Evolutionary conservation across 2,329 filamentous ascomycete genomes (phyloP).

Genomic region (Penicillium sp.): DNA sequence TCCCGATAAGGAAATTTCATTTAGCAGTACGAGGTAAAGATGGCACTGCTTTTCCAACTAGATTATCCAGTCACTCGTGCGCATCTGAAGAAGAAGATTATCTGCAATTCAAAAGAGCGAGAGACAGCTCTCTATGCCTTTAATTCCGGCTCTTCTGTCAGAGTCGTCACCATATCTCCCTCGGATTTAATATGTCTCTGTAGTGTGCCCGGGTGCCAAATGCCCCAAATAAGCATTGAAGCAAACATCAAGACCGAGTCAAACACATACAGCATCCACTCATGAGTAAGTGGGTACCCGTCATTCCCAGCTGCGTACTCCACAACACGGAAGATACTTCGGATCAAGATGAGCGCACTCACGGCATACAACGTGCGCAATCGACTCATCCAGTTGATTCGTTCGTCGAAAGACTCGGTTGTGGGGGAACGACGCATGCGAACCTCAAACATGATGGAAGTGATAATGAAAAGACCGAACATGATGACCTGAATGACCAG

Average conservation of each 20-base stretch:
- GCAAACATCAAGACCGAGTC: slow-evolving; percentile 43
- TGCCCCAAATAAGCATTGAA: slow-evolving; percentile 15
- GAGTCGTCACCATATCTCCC: background rate
- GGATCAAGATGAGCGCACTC: slow-evolving; percentile 41
- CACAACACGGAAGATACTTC: slow-evolving; percentile 51
- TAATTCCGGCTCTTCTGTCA: background rate
- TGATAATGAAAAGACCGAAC: slow-evolving; percentile 28
- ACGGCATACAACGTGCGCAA: slow-evolving; percentile 22
- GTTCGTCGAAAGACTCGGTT: background rate
- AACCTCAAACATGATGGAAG: slow-evolving; percentile 21
- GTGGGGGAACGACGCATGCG: slow-evolving; percentile 17
- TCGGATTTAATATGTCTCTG: background rate
- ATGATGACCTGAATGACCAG: slow-evolving; percentile 28
- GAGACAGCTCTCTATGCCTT: background rate
- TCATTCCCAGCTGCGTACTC: slow-evolving; percentile 49
- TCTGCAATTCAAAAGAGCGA: too few species aligned
- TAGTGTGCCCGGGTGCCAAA: slow-evolving; percentile 11
- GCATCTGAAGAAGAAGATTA: too few species aligned
- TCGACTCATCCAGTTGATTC: slow-evolving; percentile 13
- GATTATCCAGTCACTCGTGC: too few species aligned
- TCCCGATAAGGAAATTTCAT: too few species aligned
- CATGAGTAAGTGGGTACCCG: slow-evolving; percentile 45
- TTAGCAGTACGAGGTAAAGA: too few species aligned
- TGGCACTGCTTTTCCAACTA: too few species aligned
- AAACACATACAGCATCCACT: slow-evolving; percentile 48